phyloP scores from a whole-genome alignment of 345 rosid species.

The Lumnitzera littorea region DNA sequence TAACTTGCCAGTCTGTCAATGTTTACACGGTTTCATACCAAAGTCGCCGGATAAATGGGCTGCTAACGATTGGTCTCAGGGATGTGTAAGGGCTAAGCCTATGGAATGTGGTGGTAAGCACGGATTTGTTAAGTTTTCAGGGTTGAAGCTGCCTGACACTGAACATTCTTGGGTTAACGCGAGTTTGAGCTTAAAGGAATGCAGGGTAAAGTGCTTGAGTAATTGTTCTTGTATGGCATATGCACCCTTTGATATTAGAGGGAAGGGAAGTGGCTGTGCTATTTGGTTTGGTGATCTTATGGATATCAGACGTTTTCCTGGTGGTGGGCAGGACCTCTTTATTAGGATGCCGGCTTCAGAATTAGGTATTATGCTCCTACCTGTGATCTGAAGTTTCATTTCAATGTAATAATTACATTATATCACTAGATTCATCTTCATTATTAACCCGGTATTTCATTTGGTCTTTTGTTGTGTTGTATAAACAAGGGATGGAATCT shows the following conservation, averaged over 20 bases:
- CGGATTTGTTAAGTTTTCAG: constrained; percentile 13
- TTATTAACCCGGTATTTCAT: no score
- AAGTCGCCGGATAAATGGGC: constrained; percentile 21
- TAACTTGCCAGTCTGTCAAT: constrained; percentile 22
- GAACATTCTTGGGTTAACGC: constrained; percentile 17
- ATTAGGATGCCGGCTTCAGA: constrained; percentile 23
- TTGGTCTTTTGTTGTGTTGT: background rate
- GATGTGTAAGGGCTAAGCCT: constrained; percentile 19
- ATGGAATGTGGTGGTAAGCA: constrained; percentile 16
- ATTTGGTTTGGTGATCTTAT: constrained; percentile 30
- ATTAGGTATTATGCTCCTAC: constrained; percentile 11
- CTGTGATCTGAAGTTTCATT: no score
- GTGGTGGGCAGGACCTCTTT: constrained; percentile 24
- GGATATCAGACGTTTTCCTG: constrained; percentile 18
- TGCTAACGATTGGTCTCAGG: constrained; percentile 13
- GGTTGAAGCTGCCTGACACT: constrained; percentile 21
- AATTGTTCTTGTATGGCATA: constrained; percentile 37
- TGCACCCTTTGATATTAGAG: constrained; percentile 17
- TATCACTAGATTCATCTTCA: no score
- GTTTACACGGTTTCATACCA: constrained; percentile 18
- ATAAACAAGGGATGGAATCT: background rate
- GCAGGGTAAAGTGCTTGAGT: constrained; percentile 21
- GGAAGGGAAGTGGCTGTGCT: constrained; percentile 27
- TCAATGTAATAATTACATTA: no score
- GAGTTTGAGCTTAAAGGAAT: constrained; percentile 23